Evolutionary conservation across 441 rosid species (phyloP), one percentile per base, ranked within the genome.

Genomic region (Geranium incanum): DNA sequence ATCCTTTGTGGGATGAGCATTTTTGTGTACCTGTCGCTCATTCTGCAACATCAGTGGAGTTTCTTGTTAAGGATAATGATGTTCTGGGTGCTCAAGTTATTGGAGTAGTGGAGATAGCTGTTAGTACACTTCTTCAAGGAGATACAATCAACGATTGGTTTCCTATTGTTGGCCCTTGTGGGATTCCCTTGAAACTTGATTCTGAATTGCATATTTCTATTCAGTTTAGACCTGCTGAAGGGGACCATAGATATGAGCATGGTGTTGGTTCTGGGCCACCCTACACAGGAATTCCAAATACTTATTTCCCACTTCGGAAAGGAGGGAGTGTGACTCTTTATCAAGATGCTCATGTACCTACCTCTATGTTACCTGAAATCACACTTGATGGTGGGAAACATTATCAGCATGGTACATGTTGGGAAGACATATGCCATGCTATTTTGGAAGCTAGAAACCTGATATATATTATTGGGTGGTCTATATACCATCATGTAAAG

Each of bases 291-390:
- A 97, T 92, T 50, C 95, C 93, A 64, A 95, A 87, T 63, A 92
- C 99, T 52, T 95, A 95, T 80, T 95, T 95, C 77, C 99, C 99
- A 3, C 90, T 93, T 63, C 81, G 99, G 71, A 89, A 89, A 84
- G 95, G 98, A 45, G 95, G 93, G 68, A 82, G 48, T 0, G 93
- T 95, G 73, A 91, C 86, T 62, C 88, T 95, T 80, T 95, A 95
- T 79, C 98, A 91, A 82, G 99, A 95, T 76, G 98, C 98, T 18
- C 92, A 95, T 80, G 92, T 93, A 69, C 95, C 93, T n/a, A 90
- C 89, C 75, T 91, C 90, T 21, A 78, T 73, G 13, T 96, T 95
- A 70, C 98, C 97, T 9, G 71, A 72, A 23, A 37, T 91, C 57
- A 76, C 73, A 69, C 90, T 95, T 23, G 96, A 87, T 74, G 67